Base-by-base conservation (phyloP, 2,329 filamentous ascomycete genomes). In the Aspergillus awamori region DNA sequence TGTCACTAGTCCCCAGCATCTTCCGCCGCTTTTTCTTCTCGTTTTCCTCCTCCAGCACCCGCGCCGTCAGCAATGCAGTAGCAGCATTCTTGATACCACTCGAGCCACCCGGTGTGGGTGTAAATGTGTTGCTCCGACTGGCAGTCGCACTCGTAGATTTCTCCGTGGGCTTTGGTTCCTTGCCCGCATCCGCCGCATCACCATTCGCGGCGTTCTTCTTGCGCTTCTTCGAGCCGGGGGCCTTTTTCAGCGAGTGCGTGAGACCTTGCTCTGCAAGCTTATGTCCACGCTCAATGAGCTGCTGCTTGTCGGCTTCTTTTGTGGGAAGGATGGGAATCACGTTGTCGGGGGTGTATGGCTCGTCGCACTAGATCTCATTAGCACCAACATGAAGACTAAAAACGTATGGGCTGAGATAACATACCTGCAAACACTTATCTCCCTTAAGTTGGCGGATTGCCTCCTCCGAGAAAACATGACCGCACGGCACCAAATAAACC, bases 401-500 rank as follows among this genome's bases (percentile, higher is more conserved):
- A 0, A 4, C 4, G 30, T 33, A 33, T 33, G 11, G 33, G 11
- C 13, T 5, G 11, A 6, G 11, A 6, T 15, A 53, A 62, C 80
- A 58, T 70, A 84, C 83, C 76, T 83, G 79, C 63, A 87, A 72
- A 67, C 87, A 89, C 65, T 80, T 82, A 65, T 90, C 89, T 2
- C 80, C 83, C 24, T 83, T 82, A n/a, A 96, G 87, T 76, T 95
- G 91, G 67, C 89, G 90, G 66, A 98, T 88, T 7, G 93, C 92
- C 57, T 88, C 87, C 63, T 96, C 93, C 0, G 92, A 89, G 77
- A 98, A 98, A 0, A 92, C 93, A 80, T 99, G 96, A 0, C 95
- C 96, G 71, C 95, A 99, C 0, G 95, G 95, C 4, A 98, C 91
- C 2, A 99, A 71, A 70, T 98, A 99, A 1, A 96, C 92, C 0